phyloP scores from a whole-genome alignment of 2,329 filamentous ascomycete species.

The Xylaria sp. region DNA sequence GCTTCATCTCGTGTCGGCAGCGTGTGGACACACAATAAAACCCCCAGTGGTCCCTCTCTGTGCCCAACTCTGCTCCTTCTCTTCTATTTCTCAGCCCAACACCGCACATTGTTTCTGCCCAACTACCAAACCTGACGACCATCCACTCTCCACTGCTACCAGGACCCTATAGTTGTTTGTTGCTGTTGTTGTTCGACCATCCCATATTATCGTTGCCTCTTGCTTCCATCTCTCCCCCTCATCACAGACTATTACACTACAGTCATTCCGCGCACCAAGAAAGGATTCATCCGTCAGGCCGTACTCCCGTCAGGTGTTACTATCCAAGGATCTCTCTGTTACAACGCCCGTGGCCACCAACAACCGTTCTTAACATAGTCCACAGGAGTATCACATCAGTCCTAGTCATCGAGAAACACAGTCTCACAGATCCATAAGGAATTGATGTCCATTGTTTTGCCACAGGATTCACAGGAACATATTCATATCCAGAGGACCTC shows the following conservation, averaged over 20 bases:
- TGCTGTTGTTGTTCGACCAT: neutral
- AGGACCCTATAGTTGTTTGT: slow-evolving; percentile 25
- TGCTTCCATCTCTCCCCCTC: slow-evolving; percentile 19
- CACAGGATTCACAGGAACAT: slow-evolving; percentile 54
- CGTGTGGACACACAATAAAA: slow-evolving; percentile 58
- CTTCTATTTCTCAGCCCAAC: slow-evolving; percentile 52
- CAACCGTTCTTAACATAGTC: slow-evolving; percentile 32
- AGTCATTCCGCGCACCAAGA: slow-evolving; percentile 16
- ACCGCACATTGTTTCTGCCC: slow-evolving; percentile 50
- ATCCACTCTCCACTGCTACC: slow-evolving; percentile 40
- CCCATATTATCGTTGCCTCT: slow-evolving; percentile 35
- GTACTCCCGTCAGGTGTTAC: slow-evolving; percentile 44
- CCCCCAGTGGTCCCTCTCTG: slow-evolving; percentile 59
- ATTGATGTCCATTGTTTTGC: slow-evolving; percentile 45
- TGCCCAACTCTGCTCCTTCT: slow-evolving; percentile 53
- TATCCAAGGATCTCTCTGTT: slow-evolving; percentile 41
- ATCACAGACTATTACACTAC: slow-evolving; percentile 35
- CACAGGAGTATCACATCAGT: slow-evolving; percentile 35
- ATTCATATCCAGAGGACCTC: slow-evolving; percentile 54
- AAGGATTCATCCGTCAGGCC: slow-evolving; percentile 33
- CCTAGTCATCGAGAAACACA: slow-evolving; percentile 46
- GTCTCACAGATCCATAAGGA: slow-evolving; percentile 46
- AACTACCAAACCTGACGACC: slow-evolving; percentile 47
- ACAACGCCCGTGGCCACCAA: slow-evolving; percentile 38
- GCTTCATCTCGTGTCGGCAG: slow-evolving; percentile 38